Conservation (phyloP, 306 rosid genomes). For the Cucumis sativus region DNA sequence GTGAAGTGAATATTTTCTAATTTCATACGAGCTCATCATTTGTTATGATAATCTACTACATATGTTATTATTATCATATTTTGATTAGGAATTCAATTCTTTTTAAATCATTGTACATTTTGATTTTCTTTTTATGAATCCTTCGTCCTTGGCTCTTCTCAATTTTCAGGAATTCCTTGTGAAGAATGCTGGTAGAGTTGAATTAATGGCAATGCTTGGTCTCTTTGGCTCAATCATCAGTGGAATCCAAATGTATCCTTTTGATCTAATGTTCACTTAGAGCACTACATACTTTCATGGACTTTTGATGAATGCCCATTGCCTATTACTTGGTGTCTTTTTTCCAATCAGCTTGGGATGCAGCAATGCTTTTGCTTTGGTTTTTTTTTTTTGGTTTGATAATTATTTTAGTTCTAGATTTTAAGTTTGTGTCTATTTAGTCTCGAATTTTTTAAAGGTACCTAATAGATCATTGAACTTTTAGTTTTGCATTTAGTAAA, state of each 20-base stretch:
- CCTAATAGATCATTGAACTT: too few species aligned
- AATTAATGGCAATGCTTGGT: slow-evolving; percentile 83
- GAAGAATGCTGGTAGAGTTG: slow-evolving; percentile 77
- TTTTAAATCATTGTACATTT: background rate
- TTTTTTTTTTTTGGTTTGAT: too few species aligned
- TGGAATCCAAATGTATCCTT: slow-evolving; percentile 95
- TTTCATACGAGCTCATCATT: background rate
- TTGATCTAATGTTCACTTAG: background rate
- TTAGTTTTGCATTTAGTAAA: too few species aligned
- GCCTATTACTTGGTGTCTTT: background rate
- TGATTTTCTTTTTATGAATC: background rate
- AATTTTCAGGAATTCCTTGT: slow-evolving; percentile 70
- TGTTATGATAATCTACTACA: background rate
- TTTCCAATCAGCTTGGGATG: background rate
- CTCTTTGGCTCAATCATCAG: slow-evolving; percentile 68
- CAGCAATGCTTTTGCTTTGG: background rate
- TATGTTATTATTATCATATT: background rate
- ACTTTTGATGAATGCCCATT: background rate
- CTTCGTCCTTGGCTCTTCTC: background rate
- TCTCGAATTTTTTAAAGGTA: too few species aligned
- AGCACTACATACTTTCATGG: background rate
- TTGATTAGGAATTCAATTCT: background rate
- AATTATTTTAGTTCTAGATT: too few species aligned
- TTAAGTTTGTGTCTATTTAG: background rate
- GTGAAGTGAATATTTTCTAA: background rate